Conservation (phyloP, 1,139 yeast species). For the Spencermartinsiella ligniputridi region DNA sequence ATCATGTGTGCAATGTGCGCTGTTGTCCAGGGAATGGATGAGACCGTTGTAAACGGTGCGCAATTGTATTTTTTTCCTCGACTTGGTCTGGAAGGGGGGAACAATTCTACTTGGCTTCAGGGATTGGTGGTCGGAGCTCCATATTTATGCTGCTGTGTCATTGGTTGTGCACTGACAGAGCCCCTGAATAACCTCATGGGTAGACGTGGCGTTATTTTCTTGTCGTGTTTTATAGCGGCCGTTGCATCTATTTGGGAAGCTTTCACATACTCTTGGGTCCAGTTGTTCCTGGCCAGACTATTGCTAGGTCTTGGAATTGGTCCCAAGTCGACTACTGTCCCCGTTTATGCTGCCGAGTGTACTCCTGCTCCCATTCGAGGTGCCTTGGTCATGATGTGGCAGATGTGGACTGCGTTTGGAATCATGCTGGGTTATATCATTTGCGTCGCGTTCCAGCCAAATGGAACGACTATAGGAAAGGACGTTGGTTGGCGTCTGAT, state of each 20-base stretch:
- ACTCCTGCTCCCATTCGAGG: conserved; percentile 76
- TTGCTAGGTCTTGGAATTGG: conserved; percentile 76
- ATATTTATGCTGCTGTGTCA: conserved; percentile 63
- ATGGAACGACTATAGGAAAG: conserved; percentile 38
- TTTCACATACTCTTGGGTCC: conserved; percentile 67
- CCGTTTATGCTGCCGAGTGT: conserved; percentile 78
- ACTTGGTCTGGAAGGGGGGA: conserved; percentile 46
- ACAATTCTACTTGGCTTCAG: conserved; percentile 59
- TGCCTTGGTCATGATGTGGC: conserved; percentile 84
- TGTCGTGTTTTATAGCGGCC: conserved; percentile 62
- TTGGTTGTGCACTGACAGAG: conserved; percentile 74
- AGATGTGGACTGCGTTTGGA: conserved; percentile 83
- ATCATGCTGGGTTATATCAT: conserved; percentile 77
- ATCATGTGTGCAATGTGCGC: conserved; percentile 84
- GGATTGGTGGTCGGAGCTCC: conserved; percentile 83
- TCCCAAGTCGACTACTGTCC: conserved; percentile 75
- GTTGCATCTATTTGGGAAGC: conserved; percentile 75
- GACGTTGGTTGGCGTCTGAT: conserved; percentile 75
- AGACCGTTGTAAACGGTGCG: conserved; percentile 83
- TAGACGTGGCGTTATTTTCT: conserved; percentile 68
- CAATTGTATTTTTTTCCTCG: conserved; percentile 59
- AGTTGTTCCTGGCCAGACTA: conserved; percentile 68
- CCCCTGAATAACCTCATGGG: conserved; percentile 60
- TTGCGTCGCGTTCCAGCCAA: conserved; percentile 56
- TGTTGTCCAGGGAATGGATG: conserved; percentile 92